These are phyloP conservation scores for Atkinsonella hypoxylon DNA, from an alignment of 2,329 filamentous ascomycete genomes.

Conservation along the genomic window DNA sequence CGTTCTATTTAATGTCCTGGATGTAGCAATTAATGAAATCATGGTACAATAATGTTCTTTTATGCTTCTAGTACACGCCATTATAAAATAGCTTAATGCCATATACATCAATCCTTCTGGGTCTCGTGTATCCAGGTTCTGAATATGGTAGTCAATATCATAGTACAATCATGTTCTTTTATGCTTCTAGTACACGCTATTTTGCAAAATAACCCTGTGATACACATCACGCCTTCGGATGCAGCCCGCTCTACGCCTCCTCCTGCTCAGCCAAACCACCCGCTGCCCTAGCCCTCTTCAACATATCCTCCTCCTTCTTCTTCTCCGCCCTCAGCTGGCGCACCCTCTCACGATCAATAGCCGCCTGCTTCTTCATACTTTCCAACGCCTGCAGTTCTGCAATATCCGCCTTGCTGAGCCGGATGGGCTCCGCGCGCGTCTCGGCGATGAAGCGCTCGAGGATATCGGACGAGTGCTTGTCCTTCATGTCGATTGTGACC, in stretches of 20 bases:
- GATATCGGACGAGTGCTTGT: slow-evolving; percentile 48
- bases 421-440: slow-evolving; percentile 46
- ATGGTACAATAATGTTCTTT: background rate
- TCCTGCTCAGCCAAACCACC: slow-evolving; percentile 25
- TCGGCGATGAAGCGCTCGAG: slow-evolving; percentile 48
- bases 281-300: slow-evolving; percentile 28
- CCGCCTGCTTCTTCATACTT: slow-evolving; percentile 37
- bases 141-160: background rate
- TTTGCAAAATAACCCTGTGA: slow-evolving; percentile 4
- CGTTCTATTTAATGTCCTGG: background rate
- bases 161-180: background rate
- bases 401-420: slow-evolving; percentile 47
- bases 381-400: slow-evolving; percentile 45
- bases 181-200: slow-evolving; percentile 15
- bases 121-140: background rate
- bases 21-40: background rate
- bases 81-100: too few relatives aligned
- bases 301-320: slow-evolving; percentile 47
- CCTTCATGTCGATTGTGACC: slow-evolving; percentile 51
- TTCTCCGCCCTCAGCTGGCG: slow-evolving; percentile 41
- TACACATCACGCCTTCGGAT: background rate
- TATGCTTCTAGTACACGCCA: too few relatives aligned
- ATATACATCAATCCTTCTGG: too few relatives aligned
- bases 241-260: slow-evolving; percentile 11
- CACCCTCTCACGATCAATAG: slow-evolving; percentile 42